phyloP scores from a whole-genome alignment of 2,329 filamentous ascomycete genomes.

The Trichothecium roseum region DNA sequence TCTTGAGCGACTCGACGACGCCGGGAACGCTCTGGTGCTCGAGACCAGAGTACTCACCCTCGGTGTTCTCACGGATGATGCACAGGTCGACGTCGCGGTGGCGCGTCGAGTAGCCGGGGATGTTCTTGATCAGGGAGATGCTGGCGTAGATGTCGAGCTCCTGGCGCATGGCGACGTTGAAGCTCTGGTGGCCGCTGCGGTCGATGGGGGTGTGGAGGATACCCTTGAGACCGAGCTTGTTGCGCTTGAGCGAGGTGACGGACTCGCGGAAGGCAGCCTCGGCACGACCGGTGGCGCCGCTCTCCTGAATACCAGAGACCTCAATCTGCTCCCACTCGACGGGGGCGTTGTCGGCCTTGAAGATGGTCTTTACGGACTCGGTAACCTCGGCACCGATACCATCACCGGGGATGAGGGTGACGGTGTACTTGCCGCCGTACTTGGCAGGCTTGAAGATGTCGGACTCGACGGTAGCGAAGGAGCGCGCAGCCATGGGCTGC shows the following conservation, averaged over 20 bases:
- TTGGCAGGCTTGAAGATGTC: slow-evolving; percentile 99
- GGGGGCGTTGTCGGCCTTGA: slow-evolving; percentile 98
- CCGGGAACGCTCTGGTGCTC: slow-evolving; percentile 96
- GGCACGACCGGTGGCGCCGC: slow-evolving; percentile 65
- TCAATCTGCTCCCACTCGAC: slow-evolving; percentile 99
- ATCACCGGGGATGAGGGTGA: slow-evolving; percentile 96
- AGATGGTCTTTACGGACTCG: slow-evolving; percentile 96
- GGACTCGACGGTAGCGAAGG: slow-evolving; percentile 74
- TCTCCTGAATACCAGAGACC: slow-evolving; percentile 80
- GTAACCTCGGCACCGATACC: slow-evolving; percentile 97
- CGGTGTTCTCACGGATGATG: slow-evolving; percentile 99
- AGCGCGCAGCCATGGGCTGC: slow-evolving; percentile 35
- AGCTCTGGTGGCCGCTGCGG: slow-evolving; percentile 94
- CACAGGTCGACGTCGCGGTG: slow-evolving; percentile 96
- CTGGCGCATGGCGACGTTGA: slow-evolving; percentile 98
- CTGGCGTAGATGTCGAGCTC: slow-evolving; percentile 99
- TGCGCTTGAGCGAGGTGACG: slow-evolving; percentile 89
- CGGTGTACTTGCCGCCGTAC: slow-evolving; percentile 98
- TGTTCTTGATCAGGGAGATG: slow-evolving; percentile 98
- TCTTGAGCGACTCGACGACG: slow-evolving; percentile 98
- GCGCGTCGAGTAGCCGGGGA: slow-evolving; percentile 93
- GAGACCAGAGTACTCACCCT: slow-evolving; percentile 97
- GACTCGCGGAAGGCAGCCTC: slow-evolving; percentile 95
- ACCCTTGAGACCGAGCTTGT: slow-evolving; percentile 98
- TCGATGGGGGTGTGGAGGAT: slow-evolving; percentile 97